Base-by-base conservation (phyloP, 345 rosid species). In the Trapa bicornis region DNA sequence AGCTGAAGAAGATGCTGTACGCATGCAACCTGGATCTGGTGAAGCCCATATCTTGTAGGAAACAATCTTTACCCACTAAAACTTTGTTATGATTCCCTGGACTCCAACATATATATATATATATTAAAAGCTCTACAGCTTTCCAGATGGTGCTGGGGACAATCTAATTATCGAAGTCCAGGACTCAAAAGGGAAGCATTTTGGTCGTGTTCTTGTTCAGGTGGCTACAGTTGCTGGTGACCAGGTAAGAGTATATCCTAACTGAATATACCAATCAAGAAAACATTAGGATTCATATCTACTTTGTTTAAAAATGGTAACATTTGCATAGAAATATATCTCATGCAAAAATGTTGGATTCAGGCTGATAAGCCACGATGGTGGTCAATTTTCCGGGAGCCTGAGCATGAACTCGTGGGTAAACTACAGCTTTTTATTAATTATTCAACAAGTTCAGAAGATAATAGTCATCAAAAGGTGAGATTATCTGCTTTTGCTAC, bases 21-120 rank as follows among this genome's bases (percentile, higher is more conserved):
- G 79, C 76, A 81, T 94, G 96, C 99, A 91, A 66, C 92, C 96
- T 61, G 99, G 97, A 75, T 87, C 97, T 69, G 88, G 97, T 75
- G 99, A 94, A 86, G 81, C 82, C 69, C 95, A 91, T 72, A 81
- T 94, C 67, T 94, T 94, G 99, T 94, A 89, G 68, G 97, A 78
- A 38, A 67, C 72, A n/a, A 52, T 42, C 47, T 64, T 47, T 37
- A 32, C 52, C 75, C 47, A 70, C 68, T 67, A 43, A 45, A 65
- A 16, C 35, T 58, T 71, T 38, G 22, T 65, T 7, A 42, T 43
- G 68, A 61, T 66, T 71, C 76, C 65, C 37, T 60, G 47, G 33
- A 11, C 50, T 65, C 22, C 56, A 48, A 8, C 6, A 75, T 36
- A 54, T 58, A 64, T 63, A 41, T 41, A 41, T 41, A 22, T 62